A percentile compares a stretch with the other conserved stretches of the same genome.
These are phyloP conservation scores for Vigna trinervia DNA, from an alignment of 306 rosid species.

Conservation along the genomic window DNA sequence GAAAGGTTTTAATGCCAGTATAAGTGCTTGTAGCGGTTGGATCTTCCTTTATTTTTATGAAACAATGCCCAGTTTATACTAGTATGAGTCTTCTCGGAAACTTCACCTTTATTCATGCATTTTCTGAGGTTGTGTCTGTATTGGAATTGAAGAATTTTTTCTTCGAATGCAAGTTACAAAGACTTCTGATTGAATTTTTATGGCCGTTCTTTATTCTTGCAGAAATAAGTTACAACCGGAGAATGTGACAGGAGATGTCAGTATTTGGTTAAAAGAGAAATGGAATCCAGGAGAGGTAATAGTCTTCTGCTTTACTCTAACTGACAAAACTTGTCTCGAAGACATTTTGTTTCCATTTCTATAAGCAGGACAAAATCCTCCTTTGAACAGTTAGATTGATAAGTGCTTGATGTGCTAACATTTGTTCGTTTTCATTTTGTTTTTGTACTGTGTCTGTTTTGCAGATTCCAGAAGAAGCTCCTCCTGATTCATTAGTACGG, in stretches of 20 bases:
- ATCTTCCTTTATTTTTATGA: slow-evolving; percentile 12
- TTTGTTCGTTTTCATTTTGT: slow-evolving; percentile 10
- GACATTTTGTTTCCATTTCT: background rate
- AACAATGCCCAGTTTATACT: slow-evolving; percentile 13
- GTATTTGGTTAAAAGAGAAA: slow-evolving; percentile 78
- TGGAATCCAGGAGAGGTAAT: slow-evolving; percentile 95
- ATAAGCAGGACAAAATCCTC: slow-evolving; percentile 21
- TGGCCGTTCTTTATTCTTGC: slow-evolving; percentile 42
- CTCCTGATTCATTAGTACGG: slow-evolving; percentile 58
- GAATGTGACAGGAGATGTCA: slow-evolving; percentile 51
- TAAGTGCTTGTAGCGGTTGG: slow-evolving; percentile 8
- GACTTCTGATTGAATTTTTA: slow-evolving; percentile 8
- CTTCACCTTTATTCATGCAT: slow-evolving; percentile 22
- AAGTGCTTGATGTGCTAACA: slow-evolving; percentile 8
- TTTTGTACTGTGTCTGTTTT: background rate
- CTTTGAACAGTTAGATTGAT: background rate
- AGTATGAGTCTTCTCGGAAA: slow-evolving; percentile 34
- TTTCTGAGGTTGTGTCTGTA: slow-evolving; percentile 17
- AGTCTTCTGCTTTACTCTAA: slow-evolving; percentile 20
- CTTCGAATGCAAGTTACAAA: slow-evolving; percentile 21
- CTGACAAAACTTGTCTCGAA: slow-evolving; percentile 16
- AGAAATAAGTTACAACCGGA: slow-evolving; percentile 57
- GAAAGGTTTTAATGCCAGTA: slow-evolving; percentile 8
- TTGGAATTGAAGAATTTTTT: slow-evolving; percentile 17
- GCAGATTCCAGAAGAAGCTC: slow-evolving; percentile 80